Evolutionary conservation across 768 basidiomycete genomes (phyloP), one percentile per base, ranked within the genome.

Genomic region (Trametes coccinea): DNA sequence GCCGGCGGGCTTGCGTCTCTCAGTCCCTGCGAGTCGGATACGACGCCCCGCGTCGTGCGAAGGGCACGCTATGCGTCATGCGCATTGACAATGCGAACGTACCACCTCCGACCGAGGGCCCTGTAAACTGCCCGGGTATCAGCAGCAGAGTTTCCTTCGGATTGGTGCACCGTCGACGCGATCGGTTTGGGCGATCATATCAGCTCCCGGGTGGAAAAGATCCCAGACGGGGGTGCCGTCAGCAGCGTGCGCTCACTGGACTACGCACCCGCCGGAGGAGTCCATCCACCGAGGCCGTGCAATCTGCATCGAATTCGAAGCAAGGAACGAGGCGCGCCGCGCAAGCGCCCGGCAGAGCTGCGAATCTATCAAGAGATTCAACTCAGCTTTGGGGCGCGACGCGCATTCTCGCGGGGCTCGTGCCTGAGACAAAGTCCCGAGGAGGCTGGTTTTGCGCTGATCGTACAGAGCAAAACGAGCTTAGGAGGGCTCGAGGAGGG

Each of bases 371-470:
- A 22, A 22, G 22, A 22, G 22, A 22, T 22, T 22, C 2, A 39
- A 13, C 13, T 39, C 39, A 39, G 22, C 22, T 39, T 0, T 7
- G 39, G 39, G 39, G 7, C 39, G 39, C 27, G 2, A 22, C n/a
- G n/a, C n/a, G n/a, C n/a, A n/a, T n/a, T 22, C 22, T 22, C 22
- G 22, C 22, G 22, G 1, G 22, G 22, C 22, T 22, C 22, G 47
- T 49, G 47, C 47, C 47, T 49, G 47, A 49, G 47, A 49, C 29
- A n/a, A n/a, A n/a, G n/a, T n/a, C n/a, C n/a, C n/a, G n/a, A n/a
- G n/a, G n/a, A n/a, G n/a, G n/a, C n/a, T n/a, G n/a, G n/a, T n/a
- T n/a, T n/a, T n/a, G n/a, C 34, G 34, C 34, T 37, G 34, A 37
- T 37, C 34, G 34, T 37, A 8, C 16, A 17, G n/a, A 2, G 6